Percentiles rank a stretch among this genome's conserved stretches.
These are phyloP conservation scores for Penicillium brasilianum DNA, from an alignment of 2,329 filamentous ascomycete species.

Conservation along the genomic window DNA sequence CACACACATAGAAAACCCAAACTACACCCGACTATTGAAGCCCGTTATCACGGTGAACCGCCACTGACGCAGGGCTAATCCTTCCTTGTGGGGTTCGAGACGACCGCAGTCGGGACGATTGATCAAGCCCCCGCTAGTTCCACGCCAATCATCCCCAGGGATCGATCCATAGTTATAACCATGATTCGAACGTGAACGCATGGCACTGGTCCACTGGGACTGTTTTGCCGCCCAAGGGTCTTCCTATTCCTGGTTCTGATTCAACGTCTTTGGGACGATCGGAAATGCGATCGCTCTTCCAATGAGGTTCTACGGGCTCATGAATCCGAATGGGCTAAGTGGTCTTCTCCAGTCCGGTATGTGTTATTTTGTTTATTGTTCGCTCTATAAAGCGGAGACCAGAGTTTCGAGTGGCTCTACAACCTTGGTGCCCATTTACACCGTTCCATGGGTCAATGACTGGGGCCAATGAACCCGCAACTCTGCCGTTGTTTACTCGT, in stretches of 20 bases:
- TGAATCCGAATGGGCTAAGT: not conserved
- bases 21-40: not conserved
- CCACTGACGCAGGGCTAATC: conserved; percentile 16
- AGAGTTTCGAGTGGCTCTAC: conserved; percentile 10
- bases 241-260: not conserved
- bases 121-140: conserved; percentile 15
- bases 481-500: not conserved
- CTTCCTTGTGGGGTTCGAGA: conserved; percentile 22
- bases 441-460: conserved; percentile 7
- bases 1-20: not conserved
- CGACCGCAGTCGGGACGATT: conserved; percentile 15
- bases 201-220: not conserved
- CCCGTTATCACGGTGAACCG: conserved; percentile 13
- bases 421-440: conserved; percentile 6
- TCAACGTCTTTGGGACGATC: not conserved
- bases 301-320: not conserved
- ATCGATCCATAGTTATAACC: not conserved
- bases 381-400: conserved; percentile 24
- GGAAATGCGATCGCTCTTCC: not conserved
- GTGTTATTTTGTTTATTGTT: not conserved
- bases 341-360: not conserved
- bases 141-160: conserved; percentile 14
- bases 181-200: conserved; percentile 3
- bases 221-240: not conserved
- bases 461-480: not conserved